Evolutionary conservation across 768 basidiomycete species (phyloP), one percentile per base, ranked within the genome.

Genomic region (Naematelia encephala): DNA sequence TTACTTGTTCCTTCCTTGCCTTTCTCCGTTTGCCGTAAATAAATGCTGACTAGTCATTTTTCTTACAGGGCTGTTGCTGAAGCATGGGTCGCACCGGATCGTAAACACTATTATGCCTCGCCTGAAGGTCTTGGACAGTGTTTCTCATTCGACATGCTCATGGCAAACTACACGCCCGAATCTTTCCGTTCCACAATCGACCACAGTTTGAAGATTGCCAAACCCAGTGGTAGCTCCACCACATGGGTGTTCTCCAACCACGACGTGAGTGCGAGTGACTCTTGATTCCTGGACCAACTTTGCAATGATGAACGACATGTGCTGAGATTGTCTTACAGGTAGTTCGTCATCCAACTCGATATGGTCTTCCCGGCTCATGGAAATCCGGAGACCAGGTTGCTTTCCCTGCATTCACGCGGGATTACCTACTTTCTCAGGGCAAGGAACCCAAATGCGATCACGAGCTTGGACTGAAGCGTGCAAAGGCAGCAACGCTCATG

Each of bases 231-330:
- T n/a, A 61, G 59, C 4, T 60, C 57, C 34, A 67, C 70, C 5
- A 73, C 70, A 13, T 72, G 68, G 67, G 70, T 72, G 5, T 59
- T 72, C 23, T 67, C 65, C 14, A 72, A 63, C 28, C 61, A 67
- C 49, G 59, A 60, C 39, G 59, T 60, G 19, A 50, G 52, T 30
- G 19, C 14, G 13, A 16, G 21, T 4, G 11, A 22, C n/a, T 10
- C 5, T 22, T 3, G 22, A 3, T 12, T n/a, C 11, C 21, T 28
- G 25, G 25, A 51, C 12, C 21, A 50, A 10, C n/a, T n/a, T n/a
- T n/a, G n/a, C n/a, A n/a, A n/a, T n/a, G n/a, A n/a, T n/a, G n/a
- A 49, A 60, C 42, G 54, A 57, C 34, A 56, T 57, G n/a, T 16
- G 48, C 46, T n/a, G n/a, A n/a, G n/a, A n/a, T n/a, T n/a, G n/a